A percentile compares a stretch with the other conserved stretches of the same genome.
These are phyloP conservation scores for Porogramme epimiltina DNA, from an alignment of 1,284 basidiomycete species.

Conservation along the genomic window DNA sequence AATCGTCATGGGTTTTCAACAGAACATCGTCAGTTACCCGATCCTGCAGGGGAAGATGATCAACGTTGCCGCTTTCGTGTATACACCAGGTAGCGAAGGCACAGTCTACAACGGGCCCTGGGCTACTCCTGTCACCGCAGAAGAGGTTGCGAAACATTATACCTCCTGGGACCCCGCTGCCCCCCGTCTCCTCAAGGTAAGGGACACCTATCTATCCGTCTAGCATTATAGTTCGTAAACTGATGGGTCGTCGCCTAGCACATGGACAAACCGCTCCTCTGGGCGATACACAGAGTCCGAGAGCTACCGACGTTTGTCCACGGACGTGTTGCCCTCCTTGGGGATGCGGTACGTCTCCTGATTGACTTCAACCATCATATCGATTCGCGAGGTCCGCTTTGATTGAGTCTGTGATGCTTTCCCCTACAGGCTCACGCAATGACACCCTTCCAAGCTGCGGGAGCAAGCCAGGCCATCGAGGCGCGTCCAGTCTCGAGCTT, in stretches of 20 bases:
- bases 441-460: conserved; percentile 39
- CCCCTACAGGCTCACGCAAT: conserved; percentile 18
- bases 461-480: conserved; percentile 43
- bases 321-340: conserved; percentile 29
- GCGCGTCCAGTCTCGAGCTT: conserved; percentile 13
- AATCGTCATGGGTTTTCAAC: no score
- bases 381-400: no score
- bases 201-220: conserved; percentile 22
- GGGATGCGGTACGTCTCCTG: conserved; percentile 29
- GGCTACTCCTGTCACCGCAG: conserved; percentile 18
- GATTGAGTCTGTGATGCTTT: neutral
- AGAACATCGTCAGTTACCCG: conserved; percentile 7
- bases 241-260: no score
- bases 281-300: conserved; percentile 27
- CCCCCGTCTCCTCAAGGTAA: conserved; percentile 18
- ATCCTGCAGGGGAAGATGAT: conserved; percentile 5
- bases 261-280: conserved; percentile 7
- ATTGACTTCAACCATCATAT: no score
- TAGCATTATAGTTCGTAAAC: neutral
- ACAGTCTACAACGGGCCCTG: conserved; percentile 24
- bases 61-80: conserved; percentile 27
- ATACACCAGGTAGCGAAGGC: conserved; percentile 14
- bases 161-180: conserved; percentile 29
- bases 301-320: conserved; percentile 27
- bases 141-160: conserved; percentile 22